Percentiles rank a stretch among this genome's conserved stretches.
Evolutionary conservation across 2,329 filamentous ascomycete genomes (phyloP).

Genomic region (Catunica adiposa): DNA sequence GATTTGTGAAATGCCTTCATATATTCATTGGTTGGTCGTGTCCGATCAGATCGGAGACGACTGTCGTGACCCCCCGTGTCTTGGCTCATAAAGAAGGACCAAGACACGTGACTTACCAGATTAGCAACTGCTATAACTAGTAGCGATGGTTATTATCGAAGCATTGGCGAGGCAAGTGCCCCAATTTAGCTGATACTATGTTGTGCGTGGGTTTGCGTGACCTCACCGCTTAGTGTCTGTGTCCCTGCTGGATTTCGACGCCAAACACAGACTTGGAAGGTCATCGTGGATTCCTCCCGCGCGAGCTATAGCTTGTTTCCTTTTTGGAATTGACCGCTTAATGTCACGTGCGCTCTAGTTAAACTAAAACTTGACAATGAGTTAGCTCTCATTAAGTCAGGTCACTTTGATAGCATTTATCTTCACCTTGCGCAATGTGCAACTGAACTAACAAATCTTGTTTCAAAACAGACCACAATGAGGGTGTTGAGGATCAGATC

Average conservation of each 20-base stretch:
- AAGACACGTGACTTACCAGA: not conserved
- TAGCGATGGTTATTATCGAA: too few relatives aligned
- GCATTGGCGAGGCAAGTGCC: too few relatives aligned
- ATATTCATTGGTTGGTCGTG: not conserved
- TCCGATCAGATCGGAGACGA: not conserved
- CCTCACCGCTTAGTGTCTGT: not conserved
- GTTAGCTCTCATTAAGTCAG: not conserved
- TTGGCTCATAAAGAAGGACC: not conserved
- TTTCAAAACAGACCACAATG: constrained; percentile 6
- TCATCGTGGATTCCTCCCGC: too few relatives aligned
- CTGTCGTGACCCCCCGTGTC: not conserved
- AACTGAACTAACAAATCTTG: not conserved
- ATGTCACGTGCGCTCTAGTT: not conserved
- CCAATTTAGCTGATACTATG: too few relatives aligned
- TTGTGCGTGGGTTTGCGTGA: not conserved
- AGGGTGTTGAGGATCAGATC: constrained; percentile 12
- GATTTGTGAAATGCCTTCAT: not conserved
- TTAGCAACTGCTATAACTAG: not conserved
- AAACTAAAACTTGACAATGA: not conserved
- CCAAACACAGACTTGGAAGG: too few relatives aligned
- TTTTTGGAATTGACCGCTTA: not conserved
- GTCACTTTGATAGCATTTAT: not conserved
- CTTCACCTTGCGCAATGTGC: not conserved
- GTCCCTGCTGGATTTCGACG: not conserved
- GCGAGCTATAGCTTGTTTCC: not conserved